These are phyloP conservation scores for Sextonia rubra DNA, from an alignment of 164 flowering plant genomes.

Conservation along the genomic window DNA sequence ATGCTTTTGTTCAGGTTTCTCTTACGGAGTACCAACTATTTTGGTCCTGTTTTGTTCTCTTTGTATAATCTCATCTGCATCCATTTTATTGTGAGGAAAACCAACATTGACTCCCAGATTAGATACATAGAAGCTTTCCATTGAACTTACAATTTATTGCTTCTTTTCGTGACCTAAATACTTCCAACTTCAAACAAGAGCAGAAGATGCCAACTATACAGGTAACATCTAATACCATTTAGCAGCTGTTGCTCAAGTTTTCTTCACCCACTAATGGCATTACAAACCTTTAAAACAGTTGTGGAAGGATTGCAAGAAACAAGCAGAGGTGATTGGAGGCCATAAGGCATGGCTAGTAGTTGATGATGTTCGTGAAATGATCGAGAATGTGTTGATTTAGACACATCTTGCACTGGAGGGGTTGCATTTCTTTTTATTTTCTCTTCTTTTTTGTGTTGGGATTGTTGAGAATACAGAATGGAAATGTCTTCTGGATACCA, in stretches of 20 bases:
- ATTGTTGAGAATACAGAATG: not conserved
- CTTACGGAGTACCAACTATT: not conserved
- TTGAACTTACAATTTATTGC: conserved; percentile 10
- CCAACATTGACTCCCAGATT: not conserved
- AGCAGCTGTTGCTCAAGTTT: not conserved
- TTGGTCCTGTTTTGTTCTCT: not conserved
- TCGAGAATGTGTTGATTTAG: conserved; percentile 37
- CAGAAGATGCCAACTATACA: conserved; percentile 98
- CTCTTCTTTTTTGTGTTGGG: not conserved
- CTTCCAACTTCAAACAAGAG: conserved; percentile 13
- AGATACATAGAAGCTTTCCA: not conserved
- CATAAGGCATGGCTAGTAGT: conserved; percentile 78
- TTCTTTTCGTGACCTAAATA: conserved; percentile 22
- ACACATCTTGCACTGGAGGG: not conserved
- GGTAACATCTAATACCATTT: conserved; percentile 28
- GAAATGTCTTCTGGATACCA: not conserved
- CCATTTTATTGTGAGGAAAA: not conserved
- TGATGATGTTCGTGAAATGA: conserved; percentile 76
- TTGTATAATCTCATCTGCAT: not conserved
- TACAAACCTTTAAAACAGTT: conserved; percentile 35
- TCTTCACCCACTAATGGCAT: conserved; percentile 2
- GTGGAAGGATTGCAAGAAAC: conserved; percentile 73
- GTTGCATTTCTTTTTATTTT: not conserved
- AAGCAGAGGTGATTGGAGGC: conserved; percentile 78
- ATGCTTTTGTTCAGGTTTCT: too few species aligned